Conservation (phyloP, 1,284 basidiomycete genomes). For the Violaceomyces palustris region DNA sequence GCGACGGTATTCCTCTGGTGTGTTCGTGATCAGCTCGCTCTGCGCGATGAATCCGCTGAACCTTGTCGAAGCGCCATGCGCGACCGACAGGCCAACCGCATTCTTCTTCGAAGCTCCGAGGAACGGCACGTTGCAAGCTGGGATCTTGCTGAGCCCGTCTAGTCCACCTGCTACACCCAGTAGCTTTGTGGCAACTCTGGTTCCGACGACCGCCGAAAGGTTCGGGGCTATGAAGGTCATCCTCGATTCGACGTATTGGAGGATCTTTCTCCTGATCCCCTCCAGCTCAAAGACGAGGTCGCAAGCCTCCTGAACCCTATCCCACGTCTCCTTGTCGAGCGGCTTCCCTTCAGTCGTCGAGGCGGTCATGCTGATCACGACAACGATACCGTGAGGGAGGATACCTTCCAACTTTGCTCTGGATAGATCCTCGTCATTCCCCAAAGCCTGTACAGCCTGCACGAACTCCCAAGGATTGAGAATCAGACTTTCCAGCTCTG, state of each 20-base stretch:
- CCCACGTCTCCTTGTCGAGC: conserved; percentile 70
- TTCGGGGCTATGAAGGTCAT: conserved; percentile 98
- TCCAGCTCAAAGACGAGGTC: conserved; percentile 82
- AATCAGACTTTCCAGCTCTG: conserved; percentile 91
- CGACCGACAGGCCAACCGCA: conserved; percentile 77
- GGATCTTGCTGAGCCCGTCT: conserved; percentile 84
- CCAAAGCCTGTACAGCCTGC: conserved; percentile 79
- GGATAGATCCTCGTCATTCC: conserved; percentile 69
- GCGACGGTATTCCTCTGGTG: conserved; percentile 83
- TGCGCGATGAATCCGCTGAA: conserved; percentile 97
- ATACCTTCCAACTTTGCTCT: conserved; percentile 74
- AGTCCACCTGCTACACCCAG: conserved; percentile 95
- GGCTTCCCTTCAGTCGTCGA: conserved; percentile 72
- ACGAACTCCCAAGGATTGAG: conserved; percentile 88
- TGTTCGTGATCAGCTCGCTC: conserved; percentile 75
- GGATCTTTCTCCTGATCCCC: conserved; percentile 79
- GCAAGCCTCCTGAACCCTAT: conserved; percentile 74
- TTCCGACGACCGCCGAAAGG: conserved; percentile 94
- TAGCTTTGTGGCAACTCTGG: conserved; percentile 93
- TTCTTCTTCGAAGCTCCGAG: conserved; percentile 90
- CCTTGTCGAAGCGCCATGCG: conserved; percentile 58
- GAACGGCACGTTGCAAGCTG: conserved; percentile 88
- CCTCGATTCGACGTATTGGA: conserved; percentile 96
- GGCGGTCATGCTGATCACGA: conserved; percentile 93
- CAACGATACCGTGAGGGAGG: conserved; percentile 83